Conservation (phyloP, 2,329 filamentous ascomycete genomes). For the Fusarium nisikadoi region DNA sequence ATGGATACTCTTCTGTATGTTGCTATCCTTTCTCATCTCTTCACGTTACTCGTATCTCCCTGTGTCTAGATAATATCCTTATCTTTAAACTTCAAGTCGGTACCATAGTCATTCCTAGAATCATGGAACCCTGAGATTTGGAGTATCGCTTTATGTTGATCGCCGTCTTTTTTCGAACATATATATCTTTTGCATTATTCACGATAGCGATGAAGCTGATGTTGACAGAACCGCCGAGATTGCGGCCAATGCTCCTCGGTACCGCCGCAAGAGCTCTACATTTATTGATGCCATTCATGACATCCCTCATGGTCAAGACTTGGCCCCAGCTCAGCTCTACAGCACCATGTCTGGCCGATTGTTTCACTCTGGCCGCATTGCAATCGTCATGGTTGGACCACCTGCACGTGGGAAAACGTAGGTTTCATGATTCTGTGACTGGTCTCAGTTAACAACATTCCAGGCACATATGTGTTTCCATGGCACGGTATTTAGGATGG, state of each 20-base stretch:
- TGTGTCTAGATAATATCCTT: neutral
- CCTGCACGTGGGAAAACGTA: slow-evolving; percentile 95
- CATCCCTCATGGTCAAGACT: slow-evolving; percentile 79
- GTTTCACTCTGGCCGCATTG: slow-evolving; percentile 96
- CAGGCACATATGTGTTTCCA: slow-evolving; percentile 92
- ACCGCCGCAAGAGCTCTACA: slow-evolving; percentile 91
- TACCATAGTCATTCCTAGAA: neutral
- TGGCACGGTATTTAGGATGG: slow-evolving; percentile 95
- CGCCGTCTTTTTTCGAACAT: neutral
- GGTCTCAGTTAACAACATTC: slow-evolving; percentile 27
- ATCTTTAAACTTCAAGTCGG: neutral
- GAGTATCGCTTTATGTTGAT: neutral
- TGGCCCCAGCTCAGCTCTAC: slow-evolving; percentile 96
- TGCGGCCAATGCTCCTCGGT: slow-evolving; percentile 88
- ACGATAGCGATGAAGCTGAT: slow-evolving; percentile 25
- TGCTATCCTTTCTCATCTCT: neutral
- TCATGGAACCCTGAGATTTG: neutral
- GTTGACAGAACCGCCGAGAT: slow-evolving; percentile 82
- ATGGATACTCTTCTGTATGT: slow-evolving; percentile 74
- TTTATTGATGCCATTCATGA: slow-evolving; percentile 98
- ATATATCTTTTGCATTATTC: neutral
- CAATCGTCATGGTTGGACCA: slow-evolving; percentile 95
- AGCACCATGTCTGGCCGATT: slow-evolving; percentile 97
- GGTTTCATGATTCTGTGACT: slow-evolving; percentile 47
- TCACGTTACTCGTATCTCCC: neutral